Evolutionary conservation across 306 rosid genomes (phyloP).

Genomic region (Sphenostylis stenocarpa): DNA sequence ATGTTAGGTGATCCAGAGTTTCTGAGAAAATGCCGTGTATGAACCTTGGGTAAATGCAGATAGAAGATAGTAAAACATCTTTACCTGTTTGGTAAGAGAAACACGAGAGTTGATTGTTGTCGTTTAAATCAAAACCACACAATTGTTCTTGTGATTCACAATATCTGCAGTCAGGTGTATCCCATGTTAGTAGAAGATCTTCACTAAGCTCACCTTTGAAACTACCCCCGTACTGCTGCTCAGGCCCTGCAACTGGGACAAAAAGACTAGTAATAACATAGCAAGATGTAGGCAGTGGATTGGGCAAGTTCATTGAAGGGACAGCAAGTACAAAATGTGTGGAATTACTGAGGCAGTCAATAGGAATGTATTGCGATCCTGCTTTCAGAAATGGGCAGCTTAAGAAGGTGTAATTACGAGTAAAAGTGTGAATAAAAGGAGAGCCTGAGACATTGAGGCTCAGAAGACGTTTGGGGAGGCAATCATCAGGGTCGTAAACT

Average conservation of each 20-base stretch:
- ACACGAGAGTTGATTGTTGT: slow-evolving; percentile 50
- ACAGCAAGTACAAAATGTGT: slow-evolving; percentile 60
- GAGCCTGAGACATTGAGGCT: slow-evolving; percentile 55
- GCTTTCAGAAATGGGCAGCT: slow-evolving; percentile 51
- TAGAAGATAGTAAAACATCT: background rate
- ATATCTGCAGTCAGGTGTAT: slow-evolving; percentile 52
- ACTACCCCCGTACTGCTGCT: slow-evolving; percentile 9
- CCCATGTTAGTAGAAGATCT: slow-evolving; percentile 61
- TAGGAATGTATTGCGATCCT: slow-evolving; percentile 43
- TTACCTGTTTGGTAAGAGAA: slow-evolving; percentile 47
- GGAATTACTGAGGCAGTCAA: slow-evolving; percentile 64
- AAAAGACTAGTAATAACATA: slow-evolving; percentile 33
- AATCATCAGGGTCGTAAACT: slow-evolving; percentile 54
- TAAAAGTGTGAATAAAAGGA: slow-evolving; percentile 48
- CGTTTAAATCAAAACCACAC: slow-evolving; percentile 52
- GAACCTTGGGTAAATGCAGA: background rate
- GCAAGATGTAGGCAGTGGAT: slow-evolving; percentile 45
- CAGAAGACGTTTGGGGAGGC: slow-evolving; percentile 65
- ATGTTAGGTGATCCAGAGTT: slow-evolving; percentile 2
- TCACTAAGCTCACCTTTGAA: slow-evolving; percentile 32
- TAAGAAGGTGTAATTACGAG: slow-evolving; percentile 56
- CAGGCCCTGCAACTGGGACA: slow-evolving; percentile 44
- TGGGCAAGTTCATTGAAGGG: slow-evolving; percentile 39
- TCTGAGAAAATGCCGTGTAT: background rate
- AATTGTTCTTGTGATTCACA: slow-evolving; percentile 55